Evolutionary conservation across 2,329 filamentous ascomycete genomes (phyloP).

Genomic region (Monosporascus sp.): DNA sequence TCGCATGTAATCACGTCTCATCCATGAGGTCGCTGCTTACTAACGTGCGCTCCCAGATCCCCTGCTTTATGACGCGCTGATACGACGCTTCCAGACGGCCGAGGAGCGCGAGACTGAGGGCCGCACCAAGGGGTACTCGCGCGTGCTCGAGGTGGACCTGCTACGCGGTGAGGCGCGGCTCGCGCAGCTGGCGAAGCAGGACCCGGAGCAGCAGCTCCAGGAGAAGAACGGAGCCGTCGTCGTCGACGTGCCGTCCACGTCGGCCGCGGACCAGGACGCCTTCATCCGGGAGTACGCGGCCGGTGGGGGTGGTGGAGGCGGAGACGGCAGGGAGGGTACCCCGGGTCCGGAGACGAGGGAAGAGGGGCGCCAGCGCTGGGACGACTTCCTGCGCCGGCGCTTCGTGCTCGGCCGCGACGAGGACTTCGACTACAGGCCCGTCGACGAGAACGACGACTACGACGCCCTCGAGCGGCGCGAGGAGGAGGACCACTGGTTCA

Average conservation of each 20-base stretch:
- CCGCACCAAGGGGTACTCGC: constrained; percentile 69
- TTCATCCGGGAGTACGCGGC: constrained; percentile 17
- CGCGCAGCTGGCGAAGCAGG: constrained; percentile 40
- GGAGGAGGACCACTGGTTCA: constrained; percentile 71
- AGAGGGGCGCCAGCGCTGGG: constrained; percentile 66
- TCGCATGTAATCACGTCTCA: too few species aligned
- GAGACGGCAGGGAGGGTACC: constrained; percentile 61
- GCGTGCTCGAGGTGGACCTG: constrained; percentile 72
- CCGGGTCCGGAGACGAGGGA: constrained; percentile 44
- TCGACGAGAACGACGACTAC: constrained; percentile 68
- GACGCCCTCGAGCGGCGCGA: constrained; percentile 60
- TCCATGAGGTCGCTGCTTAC: too few species aligned
- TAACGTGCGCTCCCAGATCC: constrained; percentile 49
- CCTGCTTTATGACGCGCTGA: constrained; percentile 73
- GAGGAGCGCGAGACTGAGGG: constrained; percentile 70
- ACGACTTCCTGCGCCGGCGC: constrained; percentile 63
- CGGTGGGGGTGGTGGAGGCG: constrained; percentile 45
- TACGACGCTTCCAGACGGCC: constrained; percentile 70
- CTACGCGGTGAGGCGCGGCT: constrained; percentile 72
- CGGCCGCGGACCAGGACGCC: constrained; percentile 11
- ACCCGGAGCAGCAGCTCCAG: constrained; percentile 9
- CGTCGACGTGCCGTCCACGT: constrained; percentile 9
- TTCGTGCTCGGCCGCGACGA: constrained; percentile 71
- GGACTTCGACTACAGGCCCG: constrained; percentile 69
- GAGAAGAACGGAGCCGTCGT: background rate